These are phyloP conservation scores for Colletotrichum sp. DNA, from an alignment of 2,329 filamentous ascomycete species.

Conservation along the genomic window DNA sequence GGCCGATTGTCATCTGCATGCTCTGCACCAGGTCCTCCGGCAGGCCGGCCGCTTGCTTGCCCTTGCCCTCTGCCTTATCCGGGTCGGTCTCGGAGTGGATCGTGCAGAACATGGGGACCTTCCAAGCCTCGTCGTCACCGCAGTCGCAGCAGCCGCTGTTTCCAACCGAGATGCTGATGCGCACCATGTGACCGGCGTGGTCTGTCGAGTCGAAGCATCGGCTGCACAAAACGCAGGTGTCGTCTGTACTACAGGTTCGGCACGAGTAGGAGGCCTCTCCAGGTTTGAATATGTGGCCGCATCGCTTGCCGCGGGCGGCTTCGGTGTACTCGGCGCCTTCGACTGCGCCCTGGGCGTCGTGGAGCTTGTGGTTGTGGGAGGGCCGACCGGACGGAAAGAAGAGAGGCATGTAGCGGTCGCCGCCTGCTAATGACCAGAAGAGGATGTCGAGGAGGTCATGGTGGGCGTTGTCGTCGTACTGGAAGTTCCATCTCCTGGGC, in stretches of 20 bases:
- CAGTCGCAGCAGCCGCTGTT: constrained; percentile 98
- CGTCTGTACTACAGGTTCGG: constrained; percentile 91
- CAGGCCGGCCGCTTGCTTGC: constrained; percentile 61
- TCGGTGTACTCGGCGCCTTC: constrained; percentile 96
- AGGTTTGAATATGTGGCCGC: constrained; percentile 94
- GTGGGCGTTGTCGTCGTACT: constrained; percentile 75
- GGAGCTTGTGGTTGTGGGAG: constrained; percentile 73
- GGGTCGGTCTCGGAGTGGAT: constrained; percentile 79
- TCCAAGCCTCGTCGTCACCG: constrained; percentile 95
- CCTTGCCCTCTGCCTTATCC: constrained; percentile 63
- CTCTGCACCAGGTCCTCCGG: constrained; percentile 78
- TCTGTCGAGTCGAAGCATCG: constrained; percentile 95
- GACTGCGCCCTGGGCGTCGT: constrained; percentile 87
- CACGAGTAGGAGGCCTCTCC: constrained; percentile 95
- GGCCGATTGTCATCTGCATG: constrained; percentile 84
- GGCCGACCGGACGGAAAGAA: constrained; percentile 83
- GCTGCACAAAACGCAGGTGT: constrained; percentile 93
- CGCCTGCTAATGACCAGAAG: constrained; percentile 85
- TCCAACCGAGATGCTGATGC: constrained; percentile 84
- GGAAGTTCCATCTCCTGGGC: constrained; percentile 74
- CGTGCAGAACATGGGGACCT: constrained; percentile 83
- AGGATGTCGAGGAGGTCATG: constrained; percentile 77
- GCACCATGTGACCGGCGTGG: constrained; percentile 90
- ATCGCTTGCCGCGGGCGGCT: constrained; percentile 88
- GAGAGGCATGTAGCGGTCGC: constrained; percentile 74